Base-by-base conservation (phyloP, 139 green algal species). In the Desmodesmus armatus region DNA sequence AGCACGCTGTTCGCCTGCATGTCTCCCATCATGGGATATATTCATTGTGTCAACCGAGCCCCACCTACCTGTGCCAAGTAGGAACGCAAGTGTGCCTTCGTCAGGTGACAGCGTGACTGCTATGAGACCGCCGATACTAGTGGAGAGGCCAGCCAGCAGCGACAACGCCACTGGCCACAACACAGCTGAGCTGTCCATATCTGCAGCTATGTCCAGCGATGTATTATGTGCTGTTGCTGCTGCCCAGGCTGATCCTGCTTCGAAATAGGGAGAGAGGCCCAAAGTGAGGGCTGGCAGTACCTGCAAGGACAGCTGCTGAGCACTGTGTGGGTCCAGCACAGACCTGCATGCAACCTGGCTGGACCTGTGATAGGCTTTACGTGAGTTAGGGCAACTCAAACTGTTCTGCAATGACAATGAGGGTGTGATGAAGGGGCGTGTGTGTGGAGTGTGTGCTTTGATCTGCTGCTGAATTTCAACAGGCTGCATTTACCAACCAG, bases 81-180 rank as follows among this genome's bases (percentile, higher is more conserved):
- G 25, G 40, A 78, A 78, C 9, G 70, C 70, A 23, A 78, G 39
- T 5, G 41, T 78, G 37, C 37, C 40, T 39, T 53, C 27, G 41
- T 47, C 58, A 31, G 70, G 41, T 17, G 25, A 19, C 29, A 78
- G 58, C 23, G 39, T 78, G 39, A 78, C 40, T 23, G 70, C 70
- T 13, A 78, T 78, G 17, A 78, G 41, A 4, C 70, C 70, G 19
- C 70, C 70, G 23, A 78, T 47, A 17, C 39, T 27, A 11, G 70
- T 78, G 40, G 35, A 55, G 7, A 78, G 5, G 4, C 70, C 70
- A 78, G 70, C 70, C 3, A 78, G 70, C 39, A 40, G 35, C 37
- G 70, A 78, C 3, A 78, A 40, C 70, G 58, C 23, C 70, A 78
- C 39, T 0, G 70, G 70, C 70, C 60, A 69, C 60, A 23, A 69